Evolutionary conservation across 768 basidiomycete genomes (phyloP).

Genomic region (Lepiota subincarnata): DNA sequence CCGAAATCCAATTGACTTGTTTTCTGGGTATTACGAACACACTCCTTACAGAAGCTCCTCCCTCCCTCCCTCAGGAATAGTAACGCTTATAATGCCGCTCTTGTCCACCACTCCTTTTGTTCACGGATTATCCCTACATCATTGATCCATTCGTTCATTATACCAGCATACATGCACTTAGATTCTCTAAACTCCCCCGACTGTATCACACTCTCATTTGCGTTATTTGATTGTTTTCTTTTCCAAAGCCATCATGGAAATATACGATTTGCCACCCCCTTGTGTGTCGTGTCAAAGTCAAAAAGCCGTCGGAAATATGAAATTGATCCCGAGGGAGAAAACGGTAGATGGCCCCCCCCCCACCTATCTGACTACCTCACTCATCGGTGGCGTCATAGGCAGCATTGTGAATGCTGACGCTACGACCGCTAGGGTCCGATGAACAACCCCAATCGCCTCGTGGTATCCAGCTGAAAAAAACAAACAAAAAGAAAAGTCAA

Average conservation of each 20-base stretch:
- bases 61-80: too few relatives aligned
- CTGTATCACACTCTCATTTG: slow-evolving; percentile 13
- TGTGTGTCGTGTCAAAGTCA: too few relatives aligned
- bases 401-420: slow-evolving; percentile 92
- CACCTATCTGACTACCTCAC: slow-evolving; percentile 11
- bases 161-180: slow-evolving; percentile 10
- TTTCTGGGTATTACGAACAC: background rate
- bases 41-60: too few relatives aligned
- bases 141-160: slow-evolving; percentile 5
- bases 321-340: too few relatives aligned
- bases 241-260: background rate
- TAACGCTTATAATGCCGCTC: background rate
- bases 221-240: slow-evolving; percentile 7
- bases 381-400: slow-evolving; percentile 57
- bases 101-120: background rate
- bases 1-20: background rate
- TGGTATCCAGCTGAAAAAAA: slow-evolving; percentile 73
- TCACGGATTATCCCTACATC: background rate
- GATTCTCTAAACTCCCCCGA: slow-evolving; percentile 5
- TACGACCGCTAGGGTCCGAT: slow-evolving; percentile 90
- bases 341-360: too few relatives aligned
- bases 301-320: too few relatives aligned
- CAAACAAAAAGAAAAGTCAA: slow-evolving; percentile 3
- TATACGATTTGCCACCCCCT: too few relatives aligned
- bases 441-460: slow-evolving; percentile 96